Percentiles rank a stretch among this genome's conserved stretches.
phyloP scores from a whole-genome alignment of 306 rosid species.

The Sphenostylis stenocarpa region DNA sequence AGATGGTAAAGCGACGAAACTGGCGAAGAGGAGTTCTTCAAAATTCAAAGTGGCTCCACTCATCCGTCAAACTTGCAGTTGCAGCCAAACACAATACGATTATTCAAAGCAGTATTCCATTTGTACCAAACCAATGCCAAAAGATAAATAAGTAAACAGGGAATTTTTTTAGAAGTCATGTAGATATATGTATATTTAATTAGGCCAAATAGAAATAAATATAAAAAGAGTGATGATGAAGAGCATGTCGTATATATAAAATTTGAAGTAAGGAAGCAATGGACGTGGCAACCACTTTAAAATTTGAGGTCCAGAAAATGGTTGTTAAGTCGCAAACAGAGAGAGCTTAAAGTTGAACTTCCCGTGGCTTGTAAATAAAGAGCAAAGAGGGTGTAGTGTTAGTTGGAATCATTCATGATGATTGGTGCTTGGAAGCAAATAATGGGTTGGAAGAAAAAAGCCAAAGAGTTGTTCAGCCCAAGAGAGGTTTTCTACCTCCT shows the following conservation, averaged over 20 bases:
- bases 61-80: slow-evolving; percentile 19
- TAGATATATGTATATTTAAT: neutral
- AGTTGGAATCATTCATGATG: neutral
- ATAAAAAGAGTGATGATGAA: neutral
- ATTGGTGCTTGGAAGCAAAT: slow-evolving; percentile 20
- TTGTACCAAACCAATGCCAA: slow-evolving; percentile 29
- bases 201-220: neutral
- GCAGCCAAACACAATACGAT: slow-evolving; percentile 21
- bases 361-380: slow-evolving; percentile 36
- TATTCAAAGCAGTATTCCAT: slow-evolving; percentile 22
- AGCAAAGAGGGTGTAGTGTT: neutral
- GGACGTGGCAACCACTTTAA: slow-evolving; percentile 68
- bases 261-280: slow-evolving; percentile 42
- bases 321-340: slow-evolving; percentile 34
- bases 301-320: slow-evolving; percentile 4
- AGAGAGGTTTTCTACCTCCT: slow-evolving; percentile 54
- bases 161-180: neutral
- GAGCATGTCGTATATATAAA: slow-evolving; percentile 40
- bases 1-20: slow-evolving; percentile 18
- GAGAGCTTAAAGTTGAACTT: slow-evolving; percentile 28
- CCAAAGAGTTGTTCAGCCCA: slow-evolving; percentile 35
- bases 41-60: slow-evolving; percentile 32
- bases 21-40: slow-evolving; percentile 10
- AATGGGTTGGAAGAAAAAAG: slow-evolving; percentile 39
- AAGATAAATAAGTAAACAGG: neutral